phyloP scores from a whole-genome alignment of 2,329 filamentous ascomycete genomes.

The Ophiostoma populinum region DNA sequence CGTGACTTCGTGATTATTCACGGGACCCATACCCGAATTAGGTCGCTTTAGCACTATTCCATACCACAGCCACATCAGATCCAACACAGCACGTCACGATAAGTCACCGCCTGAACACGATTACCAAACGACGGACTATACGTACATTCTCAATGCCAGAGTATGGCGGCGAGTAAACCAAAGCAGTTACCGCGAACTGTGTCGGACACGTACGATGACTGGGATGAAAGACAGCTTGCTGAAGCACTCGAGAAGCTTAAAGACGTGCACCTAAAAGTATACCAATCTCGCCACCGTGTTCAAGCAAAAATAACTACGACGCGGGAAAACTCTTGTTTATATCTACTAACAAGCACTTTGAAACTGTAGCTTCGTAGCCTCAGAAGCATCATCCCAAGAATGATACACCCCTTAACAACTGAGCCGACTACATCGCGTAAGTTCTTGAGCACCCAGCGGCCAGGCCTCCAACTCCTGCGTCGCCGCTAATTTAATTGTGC shows the following conservation, averaged over 20 bases:
- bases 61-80: no score
- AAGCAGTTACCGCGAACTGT: slow-evolving; percentile 2
- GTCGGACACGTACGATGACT: slow-evolving; percentile 16
- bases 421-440: slow-evolving; percentile 33
- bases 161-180: slow-evolving; percentile 8
- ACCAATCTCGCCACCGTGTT: slow-evolving; percentile 5
- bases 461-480: background rate
- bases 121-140: no score
- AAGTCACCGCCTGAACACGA: no score
- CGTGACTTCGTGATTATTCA: no score
- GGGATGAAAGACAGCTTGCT: slow-evolving; percentile 32
- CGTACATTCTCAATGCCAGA: no score
- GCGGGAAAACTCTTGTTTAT: no score
- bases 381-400: slow-evolving; percentile 30
- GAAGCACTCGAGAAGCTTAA: slow-evolving; percentile 33
- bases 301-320: no score
- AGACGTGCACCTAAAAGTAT: slow-evolving; percentile 36
- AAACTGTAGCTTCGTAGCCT: slow-evolving; percentile 26
- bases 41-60: no score
- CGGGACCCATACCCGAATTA: no score
- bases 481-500: no score
- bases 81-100: no score
- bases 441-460: slow-evolving; percentile 9
- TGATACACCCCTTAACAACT: slow-evolving; percentile 32
- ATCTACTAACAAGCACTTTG: no score